Evolutionary conservation across 1,139 yeast genomes (phyloP), one percentile per base, ranked within the genome.

Genomic region (Candida tetrigidarum): DNA sequence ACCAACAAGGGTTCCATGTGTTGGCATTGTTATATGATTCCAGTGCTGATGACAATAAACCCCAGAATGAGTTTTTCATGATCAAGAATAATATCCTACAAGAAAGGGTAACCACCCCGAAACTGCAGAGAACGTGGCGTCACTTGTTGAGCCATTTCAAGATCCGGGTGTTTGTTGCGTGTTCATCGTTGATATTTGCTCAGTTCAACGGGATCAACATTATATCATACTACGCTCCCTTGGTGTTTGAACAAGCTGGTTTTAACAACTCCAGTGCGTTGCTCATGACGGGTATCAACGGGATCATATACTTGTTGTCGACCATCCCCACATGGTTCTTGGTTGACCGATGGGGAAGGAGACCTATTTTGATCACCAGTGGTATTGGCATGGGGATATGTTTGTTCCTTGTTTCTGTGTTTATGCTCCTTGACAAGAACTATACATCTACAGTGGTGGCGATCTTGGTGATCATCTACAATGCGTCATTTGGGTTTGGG

Each of bases 11-110:
- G 2, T 78, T 88, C 57, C 75, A 86, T 42, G 96, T 89, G 10
- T 78, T 91, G 56, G 86, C 92, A n/a, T 84, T 89, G 56, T 71
- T 92, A 41, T 88, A 87, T 53, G 83, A 90, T 10, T 82, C 80
- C 18, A 66, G 70, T 26, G 59, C 64, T 2, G 70, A 67, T 41
- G 86, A 86, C 11, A 78, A 78, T 50, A 65, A 64, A 45, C 68
- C 71, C 4, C 49, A 58, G 12, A 54, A 52, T 39, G 95, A 87
- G 60, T 90, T 83, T 62, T 83, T 83, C 52, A 78, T 84, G 54
- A 90, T 90, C 56, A 89, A 90, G 61, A 91, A 87, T 60, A 78
- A 86, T n/a, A 92, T 90, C 18, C 58, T 89, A 29, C 57, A 57
- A 47, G 83, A 77, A 51, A 58, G 80, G 39, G 58, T 64, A 14